These are phyloP conservation scores for Lactarius tabidus DNA, from an alignment of 768 basidiomycete genomes.

Conservation along the genomic window DNA sequence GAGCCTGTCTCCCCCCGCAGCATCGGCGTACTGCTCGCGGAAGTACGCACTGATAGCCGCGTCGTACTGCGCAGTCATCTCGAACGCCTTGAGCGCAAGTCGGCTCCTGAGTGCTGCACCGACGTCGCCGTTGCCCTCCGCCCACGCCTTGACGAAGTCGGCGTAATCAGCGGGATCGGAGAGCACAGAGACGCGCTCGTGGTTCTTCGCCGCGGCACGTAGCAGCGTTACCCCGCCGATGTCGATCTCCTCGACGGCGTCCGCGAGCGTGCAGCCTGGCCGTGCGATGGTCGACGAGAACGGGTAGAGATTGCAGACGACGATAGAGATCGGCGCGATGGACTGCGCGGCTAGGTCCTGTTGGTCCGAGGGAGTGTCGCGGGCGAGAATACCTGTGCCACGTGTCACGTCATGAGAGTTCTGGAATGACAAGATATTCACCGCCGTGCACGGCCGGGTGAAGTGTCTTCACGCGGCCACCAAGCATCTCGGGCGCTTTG, in stretches of 20 bases:
- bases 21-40: conserved; percentile 88
- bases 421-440: conserved; percentile 33
- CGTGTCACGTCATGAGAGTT: not conserved
- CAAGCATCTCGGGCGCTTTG: conserved; percentile 98
- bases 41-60: conserved; percentile 96
- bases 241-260: conserved; percentile 96
- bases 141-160: conserved; percentile 76
- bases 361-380: conserved; percentile 86
- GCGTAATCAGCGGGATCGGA: conserved; percentile 88
- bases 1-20: conserved; percentile 61
- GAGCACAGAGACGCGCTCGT: conserved; percentile 84
- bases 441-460: conserved; percentile 98
- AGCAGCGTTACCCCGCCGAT: conserved; percentile 98
- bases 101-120: conserved; percentile 66
- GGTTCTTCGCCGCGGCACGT: conserved; percentile 97
- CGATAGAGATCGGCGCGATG: conserved; percentile 92
- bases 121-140: conserved; percentile 67
- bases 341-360: conserved; percentile 75
- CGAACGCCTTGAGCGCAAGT: conserved; percentile 94
- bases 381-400: conserved; percentile 81
- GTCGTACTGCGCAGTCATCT: conserved; percentile 93
- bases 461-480: conserved; percentile 96
- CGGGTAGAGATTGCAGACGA: conserved; percentile 99
- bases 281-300: conserved; percentile 89
- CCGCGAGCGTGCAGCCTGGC: conserved; percentile 83